Percentiles rank a stretch among this genome's conserved stretches.
These are phyloP conservation scores for Saprolegnia diclina DNA, from an alignment of 352 stramenopile species.

Conservation along the genomic window DNA sequence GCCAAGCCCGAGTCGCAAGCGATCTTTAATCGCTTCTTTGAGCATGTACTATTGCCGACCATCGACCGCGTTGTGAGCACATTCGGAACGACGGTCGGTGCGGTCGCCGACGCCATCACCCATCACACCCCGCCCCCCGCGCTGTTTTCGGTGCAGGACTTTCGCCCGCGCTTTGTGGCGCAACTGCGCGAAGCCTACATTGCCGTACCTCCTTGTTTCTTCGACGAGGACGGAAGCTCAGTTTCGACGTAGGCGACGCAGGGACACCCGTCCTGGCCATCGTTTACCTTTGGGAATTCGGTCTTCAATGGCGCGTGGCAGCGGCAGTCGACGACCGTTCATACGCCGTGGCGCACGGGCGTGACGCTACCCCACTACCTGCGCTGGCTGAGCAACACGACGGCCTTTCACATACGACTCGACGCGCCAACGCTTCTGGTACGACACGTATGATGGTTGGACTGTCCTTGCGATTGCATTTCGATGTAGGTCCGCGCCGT, in stretches of 20 bases:
- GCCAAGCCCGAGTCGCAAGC: neutral
- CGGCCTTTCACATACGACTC: neutral
- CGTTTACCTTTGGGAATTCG: neutral
- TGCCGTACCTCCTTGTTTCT: slow-evolving; percentile 6
- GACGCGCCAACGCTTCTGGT: neutral
- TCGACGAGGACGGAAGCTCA: neutral
- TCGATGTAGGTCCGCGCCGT: slow-evolving; percentile 2
- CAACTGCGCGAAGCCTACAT: slow-evolving; percentile 25
- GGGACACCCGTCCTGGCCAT: neutral
- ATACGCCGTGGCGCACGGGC: neutral
- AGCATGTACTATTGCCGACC: neutral
- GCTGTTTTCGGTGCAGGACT: neutral
- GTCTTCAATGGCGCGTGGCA: slow-evolving; percentile 8
- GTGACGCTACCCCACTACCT: slow-evolving; percentile 7
- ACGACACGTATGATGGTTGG: no score
- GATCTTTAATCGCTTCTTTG: neutral
- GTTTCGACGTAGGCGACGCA: neutral
- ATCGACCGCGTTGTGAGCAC: neutral
- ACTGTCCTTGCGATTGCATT: neutral
- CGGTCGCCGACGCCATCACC: neutral
- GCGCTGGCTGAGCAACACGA: slow-evolving; percentile 11
- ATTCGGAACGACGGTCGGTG: neutral
- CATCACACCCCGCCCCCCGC: neutral
- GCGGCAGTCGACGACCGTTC: neutral
- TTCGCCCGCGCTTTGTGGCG: slow-evolving; percentile 14